Evolutionary conservation across 768 basidiomycete species (phyloP).

Genomic region (Lentinus brumalis): DNA sequence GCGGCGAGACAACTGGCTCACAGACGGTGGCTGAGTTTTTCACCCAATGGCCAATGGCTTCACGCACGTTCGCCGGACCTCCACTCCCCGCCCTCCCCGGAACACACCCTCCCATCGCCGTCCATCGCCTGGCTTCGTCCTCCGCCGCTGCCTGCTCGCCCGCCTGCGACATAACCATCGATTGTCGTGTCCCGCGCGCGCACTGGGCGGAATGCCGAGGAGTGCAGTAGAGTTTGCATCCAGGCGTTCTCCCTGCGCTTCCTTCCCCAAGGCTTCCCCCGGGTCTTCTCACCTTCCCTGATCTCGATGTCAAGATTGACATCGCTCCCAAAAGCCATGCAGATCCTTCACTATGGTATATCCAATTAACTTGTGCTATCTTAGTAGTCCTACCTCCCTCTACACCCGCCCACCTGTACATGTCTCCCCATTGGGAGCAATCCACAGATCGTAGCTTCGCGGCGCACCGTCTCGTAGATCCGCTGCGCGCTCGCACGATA

Average conservation of each 20-base stretch:
- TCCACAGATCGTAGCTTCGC: not conserved
- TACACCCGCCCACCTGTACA: slow-evolving; percentile 2
- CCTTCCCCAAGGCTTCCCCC: not conserved
- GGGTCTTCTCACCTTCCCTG: slow-evolving; percentile 14
- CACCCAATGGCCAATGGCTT: slow-evolving; percentile 31
- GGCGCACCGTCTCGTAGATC: not conserved
- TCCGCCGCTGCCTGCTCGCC: slow-evolving; percentile 6
- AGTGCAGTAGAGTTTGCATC: not conserved
- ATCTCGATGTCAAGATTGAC: slow-evolving; percentile 12
- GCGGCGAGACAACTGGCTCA: slow-evolving; percentile 2
- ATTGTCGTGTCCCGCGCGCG: not conserved
- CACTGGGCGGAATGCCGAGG: not conserved
- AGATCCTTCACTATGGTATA: slow-evolving; percentile 2
- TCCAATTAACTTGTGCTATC: slow-evolving; percentile 10
- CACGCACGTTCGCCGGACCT: slow-evolving; percentile 59
- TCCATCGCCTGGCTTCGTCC: slow-evolving; percentile 15
- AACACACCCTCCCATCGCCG: slow-evolving; percentile 7
- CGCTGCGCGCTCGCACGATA: slow-evolving; percentile 1
- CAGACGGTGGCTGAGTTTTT: not conserved
- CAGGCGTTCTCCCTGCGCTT: not conserved
- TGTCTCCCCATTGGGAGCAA: not conserved
- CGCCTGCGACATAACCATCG: not conserved
- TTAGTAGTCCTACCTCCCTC: not conserved
- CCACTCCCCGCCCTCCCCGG: slow-evolving; percentile 19
- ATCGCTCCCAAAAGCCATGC: slow-evolving; percentile 4